Conservation (phyloP, 2,329 filamentous ascomycete genomes). For the Penicillium griseofulvum region DNA sequence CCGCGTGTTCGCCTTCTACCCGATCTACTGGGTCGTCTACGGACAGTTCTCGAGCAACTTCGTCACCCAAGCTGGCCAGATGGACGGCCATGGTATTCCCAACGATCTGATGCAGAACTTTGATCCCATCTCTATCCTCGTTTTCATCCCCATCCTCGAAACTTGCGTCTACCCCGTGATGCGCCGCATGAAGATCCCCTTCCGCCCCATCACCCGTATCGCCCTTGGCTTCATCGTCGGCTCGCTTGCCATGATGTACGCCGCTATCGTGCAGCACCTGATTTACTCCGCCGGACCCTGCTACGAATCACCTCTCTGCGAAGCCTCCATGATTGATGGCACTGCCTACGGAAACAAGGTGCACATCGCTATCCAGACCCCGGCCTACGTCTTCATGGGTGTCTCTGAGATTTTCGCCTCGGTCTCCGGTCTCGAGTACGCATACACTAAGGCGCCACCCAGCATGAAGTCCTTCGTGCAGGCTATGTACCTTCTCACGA, state of each 20-base stretch:
- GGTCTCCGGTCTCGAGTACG: constrained; percentile 69
- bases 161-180: constrained; percentile 67
- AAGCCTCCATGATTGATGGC: constrained; percentile 33
- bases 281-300: constrained; percentile 57
- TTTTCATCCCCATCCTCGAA: constrained; percentile 72
- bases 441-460: constrained; percentile 69
- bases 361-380: constrained; percentile 47
- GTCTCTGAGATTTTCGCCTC: constrained; percentile 60
- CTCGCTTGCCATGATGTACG: constrained; percentile 60
- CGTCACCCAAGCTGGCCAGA: constrained; percentile 61
- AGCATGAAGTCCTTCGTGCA: constrained; percentile 65
- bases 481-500: constrained; percentile 58
- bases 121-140: constrained; percentile 71
- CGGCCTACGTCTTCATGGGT: constrained; percentile 47
- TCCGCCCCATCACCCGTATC: constrained; percentile 76
- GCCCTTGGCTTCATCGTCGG: constrained; percentile 66
- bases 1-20: constrained; percentile 69
- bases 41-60: constrained; percentile 67
- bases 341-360: constrained; percentile 39
- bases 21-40: constrained; percentile 68
- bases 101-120: constrained; percentile 77
- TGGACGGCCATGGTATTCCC: constrained; percentile 67
- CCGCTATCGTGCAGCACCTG: constrained; percentile 55
- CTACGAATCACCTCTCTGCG: constrained; percentile 44
- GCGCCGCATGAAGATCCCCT: constrained; percentile 61